Base-by-base conservation (phyloP, 2,329 filamentous ascomycete genomes). In the Torrubiella hemipterigena region DNA sequence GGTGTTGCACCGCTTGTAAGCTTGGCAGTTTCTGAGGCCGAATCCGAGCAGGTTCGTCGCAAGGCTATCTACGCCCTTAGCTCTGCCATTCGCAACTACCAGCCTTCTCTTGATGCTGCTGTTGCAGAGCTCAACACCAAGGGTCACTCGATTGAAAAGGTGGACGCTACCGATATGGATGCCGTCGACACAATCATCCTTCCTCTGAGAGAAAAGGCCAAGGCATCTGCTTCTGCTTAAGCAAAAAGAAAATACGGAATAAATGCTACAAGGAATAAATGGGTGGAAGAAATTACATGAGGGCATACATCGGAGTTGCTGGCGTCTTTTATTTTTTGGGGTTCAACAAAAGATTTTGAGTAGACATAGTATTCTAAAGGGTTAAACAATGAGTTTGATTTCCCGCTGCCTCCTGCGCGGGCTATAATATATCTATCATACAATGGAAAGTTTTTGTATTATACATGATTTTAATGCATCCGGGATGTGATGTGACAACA, bases 11-110 rank as follows among this genome's bases (percentile, higher is more conserved):
- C 58, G 19, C 67, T 98, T 15, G 75, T 85, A 7, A 63, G 65
- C 30, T 51, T 94, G 40, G 69, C 69, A 13, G 67, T 73, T 6
- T 61, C 67, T 20, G 65, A 71, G 26, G 75, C 74, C 36, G 61
- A 77, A 40, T 61, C 70, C 32, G 59, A 65, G 35, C 64, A 67
- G 8, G 81, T 86, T 30, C 70, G 87, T 42, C 78, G 82, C 54
- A 98, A 95, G 68, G 85, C 87, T 11, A 65, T 93, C 18, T 87
- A 86, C 48, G 91, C 89, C 10, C 67, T 98, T 29, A 94, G 85
- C 51, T 89, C 79, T 11, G 81, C 76, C 5, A 73, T 84, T 33
- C 70, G 91, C 51, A 98, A 98, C 55, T 93, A 84, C 54, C 89
- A 94, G 60, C 81, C 85, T 2, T 78, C 78, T 17, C 67, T 89